Percentiles rank a stretch among this genome's conserved stretches.
phyloP scores from a whole-genome alignment of 805 yeast species.

The Yarrowia sp. region DNA sequence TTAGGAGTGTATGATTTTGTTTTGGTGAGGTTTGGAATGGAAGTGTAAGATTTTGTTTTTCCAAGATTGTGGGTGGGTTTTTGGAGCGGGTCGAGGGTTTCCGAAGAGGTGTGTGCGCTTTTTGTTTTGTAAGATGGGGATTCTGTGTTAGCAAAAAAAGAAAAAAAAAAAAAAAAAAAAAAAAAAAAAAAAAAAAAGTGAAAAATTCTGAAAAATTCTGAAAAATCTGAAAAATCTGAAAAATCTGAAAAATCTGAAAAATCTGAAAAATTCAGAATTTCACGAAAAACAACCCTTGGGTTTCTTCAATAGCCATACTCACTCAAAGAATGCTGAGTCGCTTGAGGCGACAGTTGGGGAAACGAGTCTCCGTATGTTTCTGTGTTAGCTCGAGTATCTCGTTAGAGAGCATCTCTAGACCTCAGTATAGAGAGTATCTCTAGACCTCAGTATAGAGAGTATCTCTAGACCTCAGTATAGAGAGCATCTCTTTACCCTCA shows the following conservation, averaged over 20 bases:
- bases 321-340: neutral
- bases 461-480: no score
- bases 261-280: neutral
- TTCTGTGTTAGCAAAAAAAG: neutral
- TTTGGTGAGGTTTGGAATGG: neutral
- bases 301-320: neutral
- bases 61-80: neutral
- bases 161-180: neutral
- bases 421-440: no score
- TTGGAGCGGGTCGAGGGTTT: neutral
- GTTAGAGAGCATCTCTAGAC: no score
- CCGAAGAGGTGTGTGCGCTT: neutral
- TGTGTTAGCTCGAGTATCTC: neutral
- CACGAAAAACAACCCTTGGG: neutral
- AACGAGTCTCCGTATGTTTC: slow-evolving; percentile 2
- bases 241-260: neutral
- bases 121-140: neutral
- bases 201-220: neutral
- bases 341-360: neutral
- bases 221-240: neutral
- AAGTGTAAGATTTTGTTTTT: neutral
- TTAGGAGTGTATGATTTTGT: neutral
- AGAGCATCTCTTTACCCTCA: no score
- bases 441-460: no score
- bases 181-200: no score